Conservation (phyloP, 139 green algal genomes). For the Auxenochlorella protothecoides region DNA sequence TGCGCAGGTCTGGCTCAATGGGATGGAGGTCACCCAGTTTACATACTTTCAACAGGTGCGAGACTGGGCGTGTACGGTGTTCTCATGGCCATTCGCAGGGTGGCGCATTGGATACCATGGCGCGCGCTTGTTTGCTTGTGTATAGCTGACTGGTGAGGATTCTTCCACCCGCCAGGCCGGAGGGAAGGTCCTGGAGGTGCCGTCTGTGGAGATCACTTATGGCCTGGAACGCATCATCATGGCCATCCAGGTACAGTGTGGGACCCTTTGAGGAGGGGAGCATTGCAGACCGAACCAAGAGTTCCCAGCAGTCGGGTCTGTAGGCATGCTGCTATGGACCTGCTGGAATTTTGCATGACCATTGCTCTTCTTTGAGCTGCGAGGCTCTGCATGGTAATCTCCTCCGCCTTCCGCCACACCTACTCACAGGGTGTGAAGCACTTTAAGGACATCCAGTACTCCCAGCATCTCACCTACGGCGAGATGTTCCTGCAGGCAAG, state of each 20-base stretch:
- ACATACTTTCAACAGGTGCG: conserved; percentile 95
- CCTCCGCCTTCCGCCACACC: neutral
- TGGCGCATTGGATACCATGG: too few species aligned
- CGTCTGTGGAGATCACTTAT: conserved; percentile 97
- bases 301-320: too few species aligned
- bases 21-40: conserved; percentile 98
- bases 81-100: too few species aligned
- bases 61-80: neutral
- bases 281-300: too few species aligned
- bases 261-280: too few species aligned
- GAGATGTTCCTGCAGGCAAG: conserved; percentile 81
- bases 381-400: neutral
- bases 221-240: conserved; percentile 97
- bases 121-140: too few species aligned
- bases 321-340: too few species aligned
- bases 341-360: too few species aligned
- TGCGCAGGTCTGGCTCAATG: conserved; percentile 83
- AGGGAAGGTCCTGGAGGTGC: conserved; percentile 57
- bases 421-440: conserved; percentile 72
- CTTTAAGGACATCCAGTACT: conserved; percentile 94
- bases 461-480: conserved; percentile 73
- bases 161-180: conserved; percentile 81
- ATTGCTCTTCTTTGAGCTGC: too few species aligned
- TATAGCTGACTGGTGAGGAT: conserved; percentile 13
- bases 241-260: conserved; percentile 55